These are phyloP conservation scores for Capsella rubella DNA, from an alignment of 441 rosid species.

Conservation along the genomic window DNA sequence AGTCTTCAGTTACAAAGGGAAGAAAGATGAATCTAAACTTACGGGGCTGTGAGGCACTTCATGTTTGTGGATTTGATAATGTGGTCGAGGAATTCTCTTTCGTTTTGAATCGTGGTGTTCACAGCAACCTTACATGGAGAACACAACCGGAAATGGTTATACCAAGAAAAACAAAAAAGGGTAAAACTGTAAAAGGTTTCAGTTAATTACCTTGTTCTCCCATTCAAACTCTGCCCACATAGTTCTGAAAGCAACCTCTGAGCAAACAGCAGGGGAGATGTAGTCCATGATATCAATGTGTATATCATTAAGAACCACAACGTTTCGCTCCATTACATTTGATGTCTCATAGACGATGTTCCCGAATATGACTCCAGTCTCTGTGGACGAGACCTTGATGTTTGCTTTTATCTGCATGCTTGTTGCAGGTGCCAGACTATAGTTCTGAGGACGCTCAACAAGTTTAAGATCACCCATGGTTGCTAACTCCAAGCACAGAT, in stretches of 20 bases:
- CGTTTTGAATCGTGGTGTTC: slow-evolving; percentile 76
- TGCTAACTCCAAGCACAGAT: slow-evolving; percentile 85
- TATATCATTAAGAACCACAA: slow-evolving; percentile 85
- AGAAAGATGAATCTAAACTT: slow-evolving; percentile 45
- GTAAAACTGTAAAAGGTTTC: not conserved
- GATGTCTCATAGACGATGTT: slow-evolving; percentile 89
- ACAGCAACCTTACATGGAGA: slow-evolving; percentile 75
- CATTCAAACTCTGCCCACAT: slow-evolving; percentile 98
- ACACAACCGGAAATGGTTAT: not conserved
- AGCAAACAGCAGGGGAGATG: slow-evolving; percentile 81
- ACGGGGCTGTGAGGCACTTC: slow-evolving; percentile 92
- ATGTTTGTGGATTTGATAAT: slow-evolving; percentile 85
- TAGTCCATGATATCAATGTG: slow-evolving; percentile 96
- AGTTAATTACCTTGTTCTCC: slow-evolving; percentile 80
- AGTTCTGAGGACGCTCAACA: slow-evolving; percentile 92
- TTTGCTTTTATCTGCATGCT: slow-evolving; percentile 92
- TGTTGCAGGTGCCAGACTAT: slow-evolving; percentile 82
- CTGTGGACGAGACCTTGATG: slow-evolving; percentile 93
- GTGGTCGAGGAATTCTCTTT: slow-evolving; percentile 83
- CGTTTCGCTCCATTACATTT: slow-evolving; percentile 80
- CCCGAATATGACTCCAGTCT: slow-evolving; percentile 90
- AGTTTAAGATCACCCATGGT: slow-evolving; percentile 95
- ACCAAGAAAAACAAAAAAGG: not conserved
- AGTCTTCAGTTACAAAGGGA: not conserved
- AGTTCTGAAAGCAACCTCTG: slow-evolving; percentile 81